A percentile compares a stretch with the other conserved stretches of the same genome.
These are phyloP conservation scores for Linnemannia zychae DNA, from an alignment of 192 early-diverging fungal genomes.

Conservation along the genomic window DNA sequence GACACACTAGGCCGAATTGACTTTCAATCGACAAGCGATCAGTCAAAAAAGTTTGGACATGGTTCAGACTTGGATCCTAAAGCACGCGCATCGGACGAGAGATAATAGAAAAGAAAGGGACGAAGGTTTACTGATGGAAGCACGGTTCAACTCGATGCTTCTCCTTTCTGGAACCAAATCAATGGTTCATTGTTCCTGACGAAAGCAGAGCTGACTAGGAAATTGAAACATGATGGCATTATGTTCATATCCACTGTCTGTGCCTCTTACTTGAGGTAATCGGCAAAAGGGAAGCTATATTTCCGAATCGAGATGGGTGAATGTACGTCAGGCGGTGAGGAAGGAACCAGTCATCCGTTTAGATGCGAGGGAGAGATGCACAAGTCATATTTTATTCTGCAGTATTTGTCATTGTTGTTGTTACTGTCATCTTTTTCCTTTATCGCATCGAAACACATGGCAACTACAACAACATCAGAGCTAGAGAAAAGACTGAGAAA, in stretches of 20 bases:
- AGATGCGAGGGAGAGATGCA: neutral
- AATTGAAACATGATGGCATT: neutral
- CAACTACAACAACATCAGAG: neutral
- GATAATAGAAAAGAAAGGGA: neutral
- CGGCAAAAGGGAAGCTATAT: neutral
- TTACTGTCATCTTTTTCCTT: neutral
- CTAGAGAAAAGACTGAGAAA: neutral
- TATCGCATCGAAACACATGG: slow-evolving; percentile 3
- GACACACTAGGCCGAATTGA: too few species aligned
- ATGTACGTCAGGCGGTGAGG: neutral
- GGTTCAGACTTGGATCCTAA: too few species aligned
- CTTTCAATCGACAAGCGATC: too few species aligned
- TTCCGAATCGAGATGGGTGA: neutral
- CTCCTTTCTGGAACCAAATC: neutral
- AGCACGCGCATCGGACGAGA: too few species aligned
- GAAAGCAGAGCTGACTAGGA: neutral
- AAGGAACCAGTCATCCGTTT: neutral
- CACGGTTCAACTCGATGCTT: neutral
- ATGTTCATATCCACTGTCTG: neutral
- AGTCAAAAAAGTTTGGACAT: too few species aligned
- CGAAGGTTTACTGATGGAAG: neutral
- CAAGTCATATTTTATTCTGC: neutral
- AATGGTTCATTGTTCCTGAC: neutral
- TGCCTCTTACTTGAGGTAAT: neutral
- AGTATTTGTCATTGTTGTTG: neutral